These are phyloP conservation scores for Pythium dissotocum DNA, from an alignment of 352 stramenopile species.

Conservation along the genomic window DNA sequence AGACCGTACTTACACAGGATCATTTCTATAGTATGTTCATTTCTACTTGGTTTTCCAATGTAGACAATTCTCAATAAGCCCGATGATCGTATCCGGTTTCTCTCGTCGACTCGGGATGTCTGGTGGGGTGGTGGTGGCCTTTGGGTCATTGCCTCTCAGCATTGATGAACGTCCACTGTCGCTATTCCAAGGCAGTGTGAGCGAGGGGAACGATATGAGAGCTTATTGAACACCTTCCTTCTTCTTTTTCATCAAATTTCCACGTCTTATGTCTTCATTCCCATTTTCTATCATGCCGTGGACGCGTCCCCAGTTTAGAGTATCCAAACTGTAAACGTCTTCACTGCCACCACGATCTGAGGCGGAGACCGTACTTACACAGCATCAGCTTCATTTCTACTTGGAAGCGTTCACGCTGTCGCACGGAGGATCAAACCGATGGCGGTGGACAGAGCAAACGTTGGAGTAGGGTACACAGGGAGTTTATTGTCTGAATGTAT, in stretches of 20 bases:
- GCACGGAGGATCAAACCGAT: too few relatives aligned
- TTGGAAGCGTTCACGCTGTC: too few relatives aligned
- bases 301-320: neutral
- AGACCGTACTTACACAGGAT: conserved; percentile 29
- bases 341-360: too few relatives aligned
- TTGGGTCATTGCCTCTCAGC: neutral
- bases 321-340: neutral
- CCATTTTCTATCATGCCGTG: neutral
- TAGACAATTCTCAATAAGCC: too few relatives aligned
- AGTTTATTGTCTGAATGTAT: neutral
- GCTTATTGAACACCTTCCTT: neutral
- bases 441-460: too few relatives aligned
- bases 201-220: conserved; percentile 5
- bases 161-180: conserved; percentile 5
- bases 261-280: too few relatives aligned
- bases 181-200: conserved; percentile 10
- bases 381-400: conserved; percentile 6
- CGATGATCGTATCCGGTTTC: conserved; percentile 11
- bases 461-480: neutral
- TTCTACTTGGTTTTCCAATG: too few relatives aligned
- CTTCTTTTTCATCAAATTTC: neutral
- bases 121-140: neutral
- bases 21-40: conserved; percentile 15
- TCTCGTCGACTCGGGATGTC: conserved; percentile 26
- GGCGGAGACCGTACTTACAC: conserved; percentile 2